Conservation (phyloP, 306 rosid species). For the Rosa lucieae region DNA sequence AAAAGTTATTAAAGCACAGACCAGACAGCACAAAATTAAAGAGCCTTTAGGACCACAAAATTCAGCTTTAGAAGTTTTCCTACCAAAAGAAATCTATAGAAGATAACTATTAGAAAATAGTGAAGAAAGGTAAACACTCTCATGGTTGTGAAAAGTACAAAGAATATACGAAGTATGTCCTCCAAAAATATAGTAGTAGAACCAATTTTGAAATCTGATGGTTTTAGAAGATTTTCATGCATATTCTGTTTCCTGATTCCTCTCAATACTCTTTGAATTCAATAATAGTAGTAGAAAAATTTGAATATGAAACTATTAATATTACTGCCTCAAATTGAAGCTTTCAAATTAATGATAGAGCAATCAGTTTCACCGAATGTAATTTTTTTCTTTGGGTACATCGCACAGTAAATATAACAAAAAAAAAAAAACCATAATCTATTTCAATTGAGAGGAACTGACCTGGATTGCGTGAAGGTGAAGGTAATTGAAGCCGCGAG, state of each 20-base stretch:
- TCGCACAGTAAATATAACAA: neutral
- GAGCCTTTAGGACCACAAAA: neutral
- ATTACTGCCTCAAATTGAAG: neutral
- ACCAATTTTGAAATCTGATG: neutral
- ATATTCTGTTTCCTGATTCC: neutral
- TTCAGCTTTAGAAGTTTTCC: neutral
- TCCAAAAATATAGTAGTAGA: neutral
- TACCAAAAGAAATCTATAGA: neutral
- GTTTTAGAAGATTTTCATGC: neutral
- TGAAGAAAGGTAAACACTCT: neutral
- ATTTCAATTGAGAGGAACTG: neutral
- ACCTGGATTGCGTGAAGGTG: constrained; percentile 43
- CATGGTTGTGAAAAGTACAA: neutral
- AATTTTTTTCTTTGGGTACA: neutral
- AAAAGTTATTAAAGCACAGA: neutral
- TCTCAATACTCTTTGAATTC: neutral
- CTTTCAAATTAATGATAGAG: neutral
- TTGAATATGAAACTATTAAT: too few species aligned
- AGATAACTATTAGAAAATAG: neutral
- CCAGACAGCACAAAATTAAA: neutral
- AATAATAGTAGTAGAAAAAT: neutral
- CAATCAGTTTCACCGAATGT: neutral
- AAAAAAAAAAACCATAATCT: neutral
- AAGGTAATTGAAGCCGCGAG: constrained; percentile 34
- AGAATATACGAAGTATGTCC: neutral